phyloP scores from a whole-genome alignment of 768 basidiomycete species.

The Termitomyces sp. region DNA sequence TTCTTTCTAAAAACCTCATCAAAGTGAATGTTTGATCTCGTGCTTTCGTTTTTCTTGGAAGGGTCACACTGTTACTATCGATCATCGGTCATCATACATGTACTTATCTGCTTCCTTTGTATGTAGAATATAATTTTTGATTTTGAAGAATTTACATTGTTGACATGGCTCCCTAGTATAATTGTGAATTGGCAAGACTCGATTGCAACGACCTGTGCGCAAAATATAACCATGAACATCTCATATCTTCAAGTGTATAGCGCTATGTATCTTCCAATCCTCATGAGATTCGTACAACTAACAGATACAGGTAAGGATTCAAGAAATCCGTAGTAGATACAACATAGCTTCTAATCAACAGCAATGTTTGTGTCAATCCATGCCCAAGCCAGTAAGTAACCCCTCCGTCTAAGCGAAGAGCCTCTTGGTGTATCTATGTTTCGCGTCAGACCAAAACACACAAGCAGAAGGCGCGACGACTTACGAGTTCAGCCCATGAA shows the following conservation, averaged over 20 bases:
- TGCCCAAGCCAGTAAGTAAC: background rate
- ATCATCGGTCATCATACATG: background rate
- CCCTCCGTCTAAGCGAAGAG: slow-evolving; percentile 20
- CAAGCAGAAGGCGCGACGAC: slow-evolving; percentile 24
- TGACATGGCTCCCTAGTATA: background rate
- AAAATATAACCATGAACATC: too few species aligned
- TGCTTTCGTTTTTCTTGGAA: background rate
- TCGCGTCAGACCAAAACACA: background rate
- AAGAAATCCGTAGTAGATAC: slow-evolving; percentile 2
- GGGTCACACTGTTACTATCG: background rate
- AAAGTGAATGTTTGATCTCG: background rate
- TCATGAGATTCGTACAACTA: slow-evolving; percentile 1
- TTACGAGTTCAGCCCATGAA: slow-evolving; percentile 93
- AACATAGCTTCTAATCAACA: background rate
- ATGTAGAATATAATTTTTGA: background rate
- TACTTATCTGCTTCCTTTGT: background rate
- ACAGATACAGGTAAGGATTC: slow-evolving; percentile 5
- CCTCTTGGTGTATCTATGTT: slow-evolving; percentile 31
- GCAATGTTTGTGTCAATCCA: background rate
- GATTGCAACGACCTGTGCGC: too few species aligned
- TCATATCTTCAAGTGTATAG: too few species aligned
- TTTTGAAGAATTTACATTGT: too few species aligned
- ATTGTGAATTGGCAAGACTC: too few species aligned
- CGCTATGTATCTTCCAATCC: background rate
- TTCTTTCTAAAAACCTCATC: background rate